These are phyloP conservation scores for Ophiostoma australiae DNA, from an alignment of 2,329 filamentous ascomycete genomes.

Conservation along the genomic window DNA sequence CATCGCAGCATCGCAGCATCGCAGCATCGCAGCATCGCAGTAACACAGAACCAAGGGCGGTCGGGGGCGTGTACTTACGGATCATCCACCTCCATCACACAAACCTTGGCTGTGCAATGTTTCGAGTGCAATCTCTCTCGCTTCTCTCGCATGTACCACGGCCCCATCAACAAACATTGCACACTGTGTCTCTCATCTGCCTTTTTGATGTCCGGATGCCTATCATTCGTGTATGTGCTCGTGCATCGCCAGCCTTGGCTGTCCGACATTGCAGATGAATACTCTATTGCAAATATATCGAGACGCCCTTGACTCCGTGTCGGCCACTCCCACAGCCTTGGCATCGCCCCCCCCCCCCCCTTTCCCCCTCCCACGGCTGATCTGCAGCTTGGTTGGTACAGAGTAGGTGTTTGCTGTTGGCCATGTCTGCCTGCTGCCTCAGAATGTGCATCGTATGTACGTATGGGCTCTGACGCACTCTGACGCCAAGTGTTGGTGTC, in stretches of 20 bases:
- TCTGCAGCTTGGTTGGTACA: background rate
- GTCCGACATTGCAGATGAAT: background rate
- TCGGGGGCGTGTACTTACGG: too few relatives aligned
- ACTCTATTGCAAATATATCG: background rate
- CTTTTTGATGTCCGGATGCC: background rate
- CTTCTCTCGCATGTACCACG: background rate
- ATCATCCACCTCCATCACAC: background rate
- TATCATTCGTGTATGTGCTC: background rate
- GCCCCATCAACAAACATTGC: background rate
- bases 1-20: background rate
- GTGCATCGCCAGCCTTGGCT: constrained; percentile 14
- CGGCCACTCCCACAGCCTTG: background rate
- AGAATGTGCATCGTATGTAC: background rate
- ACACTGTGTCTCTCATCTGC: constrained; percentile 1
- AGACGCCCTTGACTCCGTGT: background rate
- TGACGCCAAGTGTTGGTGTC: background rate
- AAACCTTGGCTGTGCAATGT: constrained; percentile 11
- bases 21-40: background rate
- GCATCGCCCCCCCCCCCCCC: background rate
- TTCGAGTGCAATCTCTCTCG: background rate
- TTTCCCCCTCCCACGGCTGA: background rate
- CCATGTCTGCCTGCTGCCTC: background rate
- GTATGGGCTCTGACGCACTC: background rate
- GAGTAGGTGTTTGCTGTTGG: background rate
- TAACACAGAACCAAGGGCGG: too few relatives aligned